These are phyloP conservation scores for Verticillium tricorpus DNA, from an alignment of 2,329 filamentous ascomycete species.

Conservation along the genomic window DNA sequence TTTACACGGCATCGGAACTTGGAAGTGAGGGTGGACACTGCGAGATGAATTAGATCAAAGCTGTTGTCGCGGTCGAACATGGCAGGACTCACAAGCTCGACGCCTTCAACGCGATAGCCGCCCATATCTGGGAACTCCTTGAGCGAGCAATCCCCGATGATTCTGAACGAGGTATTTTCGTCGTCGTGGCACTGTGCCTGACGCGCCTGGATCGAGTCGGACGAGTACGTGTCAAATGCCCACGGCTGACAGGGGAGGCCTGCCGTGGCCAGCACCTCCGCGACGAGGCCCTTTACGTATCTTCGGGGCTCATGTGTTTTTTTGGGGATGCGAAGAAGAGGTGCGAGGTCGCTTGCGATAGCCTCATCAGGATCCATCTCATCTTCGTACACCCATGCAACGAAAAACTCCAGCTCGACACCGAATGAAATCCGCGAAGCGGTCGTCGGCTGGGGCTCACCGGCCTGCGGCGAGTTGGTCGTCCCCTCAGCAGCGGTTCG, in stretches of 20 bases:
- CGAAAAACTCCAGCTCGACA: conserved; percentile 20
- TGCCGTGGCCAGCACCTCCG: conserved; percentile 1
- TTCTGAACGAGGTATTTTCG: conserved; percentile 1
- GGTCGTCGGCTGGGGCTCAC: background rate
- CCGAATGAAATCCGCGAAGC: conserved; percentile 19
- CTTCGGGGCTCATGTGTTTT: background rate
- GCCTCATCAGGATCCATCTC: conserved; percentile 17
- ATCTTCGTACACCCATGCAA: conserved; percentile 10
- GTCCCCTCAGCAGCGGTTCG: background rate
- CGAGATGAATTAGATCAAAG: conserved; percentile 21
- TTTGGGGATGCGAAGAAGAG: conserved; percentile 15
- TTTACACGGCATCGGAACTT: conserved; percentile 27
- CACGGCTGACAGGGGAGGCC: conserved; percentile 6
- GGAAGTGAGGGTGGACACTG: conserved; percentile 25
- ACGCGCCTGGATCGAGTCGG: conserved; percentile 5
- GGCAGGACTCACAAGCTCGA: conserved; percentile 30
- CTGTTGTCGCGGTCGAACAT: conserved; percentile 22
- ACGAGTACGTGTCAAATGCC: background rate
- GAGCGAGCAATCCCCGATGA: conserved; percentile 4
- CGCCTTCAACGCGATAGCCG: conserved; percentile 14
- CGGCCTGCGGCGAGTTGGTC: background rate
- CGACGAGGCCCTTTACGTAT: background rate
- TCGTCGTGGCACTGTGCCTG: background rate
- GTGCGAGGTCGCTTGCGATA: conserved; percentile 15
- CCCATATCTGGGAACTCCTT: conserved; percentile 3